Evolutionary conservation across 495 filamentous ascomycete genomes (phyloP).

Genomic region (Clohesyomyces aquaticus): DNA sequence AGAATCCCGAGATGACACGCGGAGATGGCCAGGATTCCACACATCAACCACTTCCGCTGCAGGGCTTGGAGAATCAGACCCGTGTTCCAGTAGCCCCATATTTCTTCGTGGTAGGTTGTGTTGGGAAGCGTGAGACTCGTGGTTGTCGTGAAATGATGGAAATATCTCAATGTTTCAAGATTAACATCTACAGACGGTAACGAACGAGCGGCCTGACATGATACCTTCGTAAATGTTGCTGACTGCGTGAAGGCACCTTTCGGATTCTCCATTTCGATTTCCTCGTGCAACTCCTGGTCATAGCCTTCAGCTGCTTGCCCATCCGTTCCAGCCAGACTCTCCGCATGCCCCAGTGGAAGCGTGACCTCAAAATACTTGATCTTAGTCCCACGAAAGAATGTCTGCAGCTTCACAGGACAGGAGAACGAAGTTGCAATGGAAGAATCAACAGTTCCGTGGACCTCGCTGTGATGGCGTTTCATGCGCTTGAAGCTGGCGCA

Average conservation of each 20-base stretch:
- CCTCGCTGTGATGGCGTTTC: slow-evolving; percentile 46
- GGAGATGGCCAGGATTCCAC: slow-evolving; percentile 45
- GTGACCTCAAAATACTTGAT: slow-evolving; percentile 48
- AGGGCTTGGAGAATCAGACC: slow-evolving; percentile 41
- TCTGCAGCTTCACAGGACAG: slow-evolving; percentile 43
- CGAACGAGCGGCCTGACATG: background rate
- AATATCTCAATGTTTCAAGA: slow-evolving; percentile 46
- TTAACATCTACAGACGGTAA: slow-evolving; percentile 34
- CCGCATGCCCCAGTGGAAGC: background rate
- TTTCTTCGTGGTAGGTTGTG: background rate
- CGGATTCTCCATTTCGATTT: background rate
- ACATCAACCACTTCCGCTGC: slow-evolving; percentile 41
- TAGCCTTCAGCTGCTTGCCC: background rate
- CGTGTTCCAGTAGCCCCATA: slow-evolving; percentile 41
- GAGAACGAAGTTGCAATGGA: slow-evolving; percentile 22
- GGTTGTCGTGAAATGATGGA: slow-evolving; percentile 48
- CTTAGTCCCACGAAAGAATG: slow-evolving; percentile 49
- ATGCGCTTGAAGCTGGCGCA: slow-evolving; percentile 47
- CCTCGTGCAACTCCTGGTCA: background rate
- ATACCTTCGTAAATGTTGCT: background rate
- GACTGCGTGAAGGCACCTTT: background rate
- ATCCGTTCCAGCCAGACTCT: slow-evolving; percentile 3
- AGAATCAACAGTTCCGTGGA: slow-evolving; percentile 38
- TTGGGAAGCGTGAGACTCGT: slow-evolving; percentile 47
- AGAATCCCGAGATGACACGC: slow-evolving; percentile 40